These are phyloP conservation scores for Candida ascalaphidarum DNA, from an alignment of 805 yeast genomes.

Conservation along the genomic window DNA sequence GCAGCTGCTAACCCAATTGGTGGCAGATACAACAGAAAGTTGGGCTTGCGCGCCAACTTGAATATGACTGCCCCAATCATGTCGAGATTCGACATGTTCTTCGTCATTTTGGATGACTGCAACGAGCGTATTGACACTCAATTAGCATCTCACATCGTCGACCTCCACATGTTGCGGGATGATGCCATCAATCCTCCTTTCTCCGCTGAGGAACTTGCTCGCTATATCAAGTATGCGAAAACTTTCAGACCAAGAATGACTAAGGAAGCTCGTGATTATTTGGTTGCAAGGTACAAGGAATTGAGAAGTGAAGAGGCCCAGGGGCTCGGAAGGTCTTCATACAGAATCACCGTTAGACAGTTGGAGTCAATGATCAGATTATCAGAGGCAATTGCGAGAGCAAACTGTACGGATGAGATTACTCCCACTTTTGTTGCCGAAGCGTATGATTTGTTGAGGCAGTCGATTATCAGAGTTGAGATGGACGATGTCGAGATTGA, in stretches of 20 bases:
- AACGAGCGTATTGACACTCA: constrained; percentile 86
- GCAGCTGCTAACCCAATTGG: constrained; percentile 99
- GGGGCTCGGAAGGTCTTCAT: constrained; percentile 77
- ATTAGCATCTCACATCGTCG: constrained; percentile 87
- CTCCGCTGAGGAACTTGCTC: constrained; percentile 75
- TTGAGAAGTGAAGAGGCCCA: constrained; percentile 86
- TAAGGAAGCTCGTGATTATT: constrained; percentile 64
- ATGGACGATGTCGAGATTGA: constrained; percentile 85
- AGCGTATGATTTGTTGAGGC: constrained; percentile 83
- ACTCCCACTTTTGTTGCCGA: constrained; percentile 84
- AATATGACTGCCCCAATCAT: constrained; percentile 97
- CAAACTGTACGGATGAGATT: constrained; percentile 86
- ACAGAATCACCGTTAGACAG: constrained; percentile 95
- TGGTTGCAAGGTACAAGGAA: constrained; percentile 76
- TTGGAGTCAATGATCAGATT: constrained; percentile 88
- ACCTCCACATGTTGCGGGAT: constrained; percentile 84
- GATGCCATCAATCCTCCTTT: constrained; percentile 86
- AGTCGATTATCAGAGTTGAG: constrained; percentile 89
- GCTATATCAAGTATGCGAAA: constrained; percentile 86
- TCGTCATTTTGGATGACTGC: constrained; percentile 90
- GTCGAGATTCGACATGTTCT: constrained; percentile 95
- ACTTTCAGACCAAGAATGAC: constrained; percentile 89
- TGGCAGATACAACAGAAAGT: constrained; percentile 89
- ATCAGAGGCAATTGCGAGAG: constrained; percentile 94
- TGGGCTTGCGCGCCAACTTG: constrained; percentile 76